Percentiles rank a stretch among this genome's conserved stretches.
Evolutionary conservation across 768 basidiomycete genomes (phyloP).

Genomic region (Hortiboletus campestris): DNA sequence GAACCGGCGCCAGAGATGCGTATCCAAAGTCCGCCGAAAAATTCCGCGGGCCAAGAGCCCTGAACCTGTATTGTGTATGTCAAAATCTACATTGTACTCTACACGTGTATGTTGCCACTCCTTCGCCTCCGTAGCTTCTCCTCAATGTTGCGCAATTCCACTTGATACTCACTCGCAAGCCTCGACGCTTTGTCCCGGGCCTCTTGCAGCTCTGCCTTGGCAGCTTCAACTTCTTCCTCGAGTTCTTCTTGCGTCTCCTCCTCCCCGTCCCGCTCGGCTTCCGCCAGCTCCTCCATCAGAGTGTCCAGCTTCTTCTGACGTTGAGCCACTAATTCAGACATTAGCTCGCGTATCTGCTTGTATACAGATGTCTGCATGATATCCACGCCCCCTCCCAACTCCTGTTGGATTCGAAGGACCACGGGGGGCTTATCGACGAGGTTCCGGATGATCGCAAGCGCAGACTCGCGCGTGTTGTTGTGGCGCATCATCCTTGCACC

Average conservation of each 20-base stretch:
- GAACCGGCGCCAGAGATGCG: too few relatives aligned
- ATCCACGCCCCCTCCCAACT: constrained; percentile 45
- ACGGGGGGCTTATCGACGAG: constrained; percentile 39
- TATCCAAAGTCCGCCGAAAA: too few relatives aligned
- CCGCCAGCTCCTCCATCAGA: constrained; percentile 45
- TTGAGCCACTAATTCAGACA: constrained; percentile 42
- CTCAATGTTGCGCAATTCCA: constrained; percentile 27
- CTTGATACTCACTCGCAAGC: constrained; percentile 28
- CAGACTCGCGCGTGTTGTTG: constrained; percentile 42
- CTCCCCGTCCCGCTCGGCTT: constrained; percentile 41
- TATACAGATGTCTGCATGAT: constrained; percentile 54
- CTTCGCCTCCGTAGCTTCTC: constrained; percentile 20
- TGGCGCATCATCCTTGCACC: constrained; percentile 46
- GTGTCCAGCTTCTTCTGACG: constrained; percentile 44
- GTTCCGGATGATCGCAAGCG: constrained; percentile 40
- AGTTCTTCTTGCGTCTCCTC: constrained; percentile 46
- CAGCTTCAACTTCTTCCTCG: constrained; percentile 34
- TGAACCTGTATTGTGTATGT: background rate
- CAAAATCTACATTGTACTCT: background rate
- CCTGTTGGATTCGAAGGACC: constrained; percentile 51
- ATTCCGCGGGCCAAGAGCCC: too few relatives aligned
- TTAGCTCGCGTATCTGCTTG: constrained; percentile 48
- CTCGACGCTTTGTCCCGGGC: constrained; percentile 21
- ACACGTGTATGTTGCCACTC: background rate
- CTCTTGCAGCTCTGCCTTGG: constrained; percentile 20